Conservation (phyloP, 257 asterid species). For the Euphrasia confusa region DNA sequence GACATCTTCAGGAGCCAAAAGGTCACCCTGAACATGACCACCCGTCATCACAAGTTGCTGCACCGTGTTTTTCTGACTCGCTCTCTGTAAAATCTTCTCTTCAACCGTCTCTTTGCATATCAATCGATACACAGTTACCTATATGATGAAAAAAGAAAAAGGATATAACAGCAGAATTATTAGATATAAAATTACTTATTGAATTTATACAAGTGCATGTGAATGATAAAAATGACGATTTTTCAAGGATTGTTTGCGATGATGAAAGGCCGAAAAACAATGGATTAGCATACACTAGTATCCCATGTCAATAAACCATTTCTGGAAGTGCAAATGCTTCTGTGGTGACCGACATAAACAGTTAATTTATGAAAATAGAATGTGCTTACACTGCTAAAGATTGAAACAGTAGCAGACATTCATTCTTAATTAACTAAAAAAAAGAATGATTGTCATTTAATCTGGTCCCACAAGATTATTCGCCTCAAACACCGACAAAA, state of each 20-base stretch:
- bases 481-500: no score
- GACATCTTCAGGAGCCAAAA: slow-evolving; percentile 95
- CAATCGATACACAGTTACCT: slow-evolving; percentile 94
- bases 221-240: background rate
- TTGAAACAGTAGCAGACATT: background rate
- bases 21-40: slow-evolving; percentile 97
- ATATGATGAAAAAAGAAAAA: slow-evolving; percentile 10
- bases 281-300: background rate
- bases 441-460: no score
- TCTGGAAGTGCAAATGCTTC: slow-evolving; percentile 8
- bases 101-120: slow-evolving; percentile 94
- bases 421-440: no score
- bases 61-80: slow-evolving; percentile 91
- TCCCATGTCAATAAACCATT: background rate
- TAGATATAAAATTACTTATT: background rate
- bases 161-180: background rate
- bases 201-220: background rate
- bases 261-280: slow-evolving; percentile 3
- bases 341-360: background rate
- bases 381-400: slow-evolving; percentile 3
- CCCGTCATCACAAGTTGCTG: slow-evolving; percentile 99
- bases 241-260: slow-evolving; percentile 4
- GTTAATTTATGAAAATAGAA: background rate
- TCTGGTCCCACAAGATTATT: no score
- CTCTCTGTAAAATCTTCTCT: slow-evolving; percentile 91